These are phyloP conservation scores for Xerocomellus amylosporus DNA, from an alignment of 768 basidiomycete genomes.

Conservation along the genomic window DNA sequence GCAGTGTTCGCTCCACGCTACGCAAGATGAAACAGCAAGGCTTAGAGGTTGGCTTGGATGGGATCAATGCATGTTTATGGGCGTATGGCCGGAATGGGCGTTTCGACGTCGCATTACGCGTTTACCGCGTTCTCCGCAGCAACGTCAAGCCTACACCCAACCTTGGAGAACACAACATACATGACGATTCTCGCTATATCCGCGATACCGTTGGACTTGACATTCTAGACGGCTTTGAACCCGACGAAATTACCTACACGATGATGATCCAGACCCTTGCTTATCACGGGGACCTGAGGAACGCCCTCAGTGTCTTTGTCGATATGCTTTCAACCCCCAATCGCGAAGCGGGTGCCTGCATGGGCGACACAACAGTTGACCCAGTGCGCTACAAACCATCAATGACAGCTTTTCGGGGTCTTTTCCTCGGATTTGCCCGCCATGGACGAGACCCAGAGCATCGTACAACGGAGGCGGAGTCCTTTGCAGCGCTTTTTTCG, in stretches of 20 bases:
- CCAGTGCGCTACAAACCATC: constrained; percentile 41
- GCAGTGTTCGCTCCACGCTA: constrained; percentile 55
- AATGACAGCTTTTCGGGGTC: constrained; percentile 57
- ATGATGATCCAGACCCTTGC: constrained; percentile 66
- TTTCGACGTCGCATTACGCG: constrained; percentile 52
- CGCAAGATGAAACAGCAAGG: constrained; percentile 49
- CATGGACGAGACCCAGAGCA: constrained; percentile 42
- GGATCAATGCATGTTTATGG: constrained; percentile 69
- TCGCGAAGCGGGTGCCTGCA: constrained; percentile 34
- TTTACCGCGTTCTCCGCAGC: constrained; percentile 65
- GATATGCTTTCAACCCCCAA: constrained; percentile 61
- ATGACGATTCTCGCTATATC: constrained; percentile 39
- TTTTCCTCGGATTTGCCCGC: constrained; percentile 74
- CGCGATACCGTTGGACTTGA: constrained; percentile 43
- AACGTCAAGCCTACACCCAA: constrained; percentile 41
- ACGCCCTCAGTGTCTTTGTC: constrained; percentile 54
- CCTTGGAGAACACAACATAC: constrained; percentile 35
- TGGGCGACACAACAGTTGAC: constrained; percentile 26
- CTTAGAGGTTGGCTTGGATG: constrained; percentile 57
- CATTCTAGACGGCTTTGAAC: constrained; percentile 43
- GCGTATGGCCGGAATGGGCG: constrained; percentile 55
- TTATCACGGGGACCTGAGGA: constrained; percentile 63
- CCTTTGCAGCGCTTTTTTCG: constrained; percentile 5
- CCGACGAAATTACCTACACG: constrained; percentile 67
- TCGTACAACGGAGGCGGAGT: background rate